phyloP scores from a whole-genome alignment of 148 eudicot species.

The Nyssa sinensis region DNA sequence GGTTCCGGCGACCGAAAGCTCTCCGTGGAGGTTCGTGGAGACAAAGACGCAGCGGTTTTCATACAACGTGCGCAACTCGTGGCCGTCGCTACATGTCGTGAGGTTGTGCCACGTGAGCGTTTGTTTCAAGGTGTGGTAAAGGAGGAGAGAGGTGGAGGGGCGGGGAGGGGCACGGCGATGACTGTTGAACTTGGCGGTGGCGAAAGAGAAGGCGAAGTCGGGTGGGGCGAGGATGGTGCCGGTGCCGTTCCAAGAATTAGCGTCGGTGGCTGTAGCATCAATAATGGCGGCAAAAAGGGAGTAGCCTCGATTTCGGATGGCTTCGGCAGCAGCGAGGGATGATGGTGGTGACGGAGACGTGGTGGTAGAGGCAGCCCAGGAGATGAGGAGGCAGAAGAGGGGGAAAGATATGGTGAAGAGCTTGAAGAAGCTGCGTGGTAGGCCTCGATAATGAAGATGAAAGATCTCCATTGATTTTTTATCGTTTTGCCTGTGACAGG shows the following conservation, averaged over 20 bases:
- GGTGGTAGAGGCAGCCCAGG: slow-evolving; percentile 19
- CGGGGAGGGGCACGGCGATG: slow-evolving; percentile 22
- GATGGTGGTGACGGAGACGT: slow-evolving; percentile 16
- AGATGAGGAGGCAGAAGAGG: slow-evolving; percentile 23
- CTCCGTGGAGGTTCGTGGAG: slow-evolving; percentile 15
- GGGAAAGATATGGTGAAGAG: slow-evolving; percentile 8
- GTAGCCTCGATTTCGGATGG: slow-evolving; percentile 27
- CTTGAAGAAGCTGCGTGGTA: neutral
- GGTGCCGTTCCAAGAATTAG: slow-evolving; percentile 19
- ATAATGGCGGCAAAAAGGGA: slow-evolving; percentile 20
- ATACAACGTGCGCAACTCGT: slow-evolving; percentile 9
- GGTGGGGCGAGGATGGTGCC: slow-evolving; percentile 32
- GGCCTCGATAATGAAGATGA: slow-evolving; percentile 1
- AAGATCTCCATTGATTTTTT: slow-evolving; percentile 3
- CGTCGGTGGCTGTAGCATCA: slow-evolving; percentile 11
- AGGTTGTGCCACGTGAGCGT: slow-evolving; percentile 24
- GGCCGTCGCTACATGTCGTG: neutral
- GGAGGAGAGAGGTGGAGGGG: slow-evolving; percentile 30
- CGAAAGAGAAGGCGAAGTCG: slow-evolving; percentile 24
- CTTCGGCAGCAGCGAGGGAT: slow-evolving; percentile 18
- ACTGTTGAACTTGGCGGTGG: slow-evolving; percentile 18
- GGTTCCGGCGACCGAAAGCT: slow-evolving; percentile 7
- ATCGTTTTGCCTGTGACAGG: neutral
- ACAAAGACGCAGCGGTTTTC: slow-evolving; percentile 24
- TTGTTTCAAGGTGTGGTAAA: slow-evolving; percentile 30